phyloP scores from a whole-genome alignment of 148 eudicot genomes.

The Chenopodium album region DNA sequence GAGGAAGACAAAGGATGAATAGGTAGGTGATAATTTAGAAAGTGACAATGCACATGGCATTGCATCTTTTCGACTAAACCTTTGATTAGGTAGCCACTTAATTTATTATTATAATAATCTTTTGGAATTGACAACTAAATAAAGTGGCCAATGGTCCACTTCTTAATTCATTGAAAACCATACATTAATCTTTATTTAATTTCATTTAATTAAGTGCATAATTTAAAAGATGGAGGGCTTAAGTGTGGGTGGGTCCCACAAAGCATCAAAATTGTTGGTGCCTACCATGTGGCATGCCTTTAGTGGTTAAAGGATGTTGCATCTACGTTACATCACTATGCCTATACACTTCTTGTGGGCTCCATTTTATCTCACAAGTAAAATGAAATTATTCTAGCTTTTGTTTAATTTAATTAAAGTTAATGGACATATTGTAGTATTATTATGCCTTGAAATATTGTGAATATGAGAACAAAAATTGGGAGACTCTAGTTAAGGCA shows the following conservation, averaged over 20 bases:
- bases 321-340: conserved; percentile 24
- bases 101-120: conserved; percentile 4
- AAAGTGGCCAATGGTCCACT: conserved; percentile 23
- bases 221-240: neutral
- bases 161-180: conserved; percentile 23
- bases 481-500: neutral
- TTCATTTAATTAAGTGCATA: conserved; percentile 8
- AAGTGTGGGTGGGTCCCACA: conserved; percentile 13
- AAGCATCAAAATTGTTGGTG: conserved; percentile 30
- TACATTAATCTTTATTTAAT: neutral
- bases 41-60: conserved; percentile 31
- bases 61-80: conserved; percentile 22
- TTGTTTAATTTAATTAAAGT: neutral
- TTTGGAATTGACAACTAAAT: conserved; percentile 22
- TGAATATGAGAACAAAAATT: neutral
- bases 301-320: conserved; percentile 31
- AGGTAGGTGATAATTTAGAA: conserved; percentile 7
- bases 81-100: conserved; percentile 30
- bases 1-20: conserved; percentile 1
- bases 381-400: neutral
- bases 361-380: too few relatives aligned
- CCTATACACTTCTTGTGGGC: neutral
- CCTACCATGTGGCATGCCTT: conserved; percentile 34
- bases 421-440: neutral
- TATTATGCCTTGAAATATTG: neutral